A percentile compares a stretch with the other conserved stretches of the same genome.
Evolutionary conservation across 169 alveolate species (phyloP).

Genomic region (Miamiensis avidus): DNA sequence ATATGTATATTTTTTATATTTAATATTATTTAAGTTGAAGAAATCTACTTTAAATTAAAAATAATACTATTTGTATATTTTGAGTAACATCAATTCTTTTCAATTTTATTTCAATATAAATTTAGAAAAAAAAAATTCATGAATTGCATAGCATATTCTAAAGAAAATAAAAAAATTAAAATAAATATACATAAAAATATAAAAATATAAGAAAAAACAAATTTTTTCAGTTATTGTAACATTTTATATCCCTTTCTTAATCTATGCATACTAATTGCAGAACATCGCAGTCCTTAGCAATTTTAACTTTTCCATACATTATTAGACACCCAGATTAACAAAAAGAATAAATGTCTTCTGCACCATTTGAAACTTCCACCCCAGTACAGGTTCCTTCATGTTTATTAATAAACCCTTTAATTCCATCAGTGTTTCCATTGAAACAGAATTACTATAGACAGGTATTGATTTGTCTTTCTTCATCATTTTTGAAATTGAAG

Average conservation of each 20-base stretch:
- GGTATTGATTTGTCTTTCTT: neutral
- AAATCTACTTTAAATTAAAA: no score
- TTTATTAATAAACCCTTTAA: neutral
- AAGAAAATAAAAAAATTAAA: no score
- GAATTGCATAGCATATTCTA: no score
- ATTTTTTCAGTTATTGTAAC: neutral
- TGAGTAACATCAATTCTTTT: no score
- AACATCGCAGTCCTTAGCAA: neutral
- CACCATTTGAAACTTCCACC: neutral
- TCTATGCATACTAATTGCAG: neutral
- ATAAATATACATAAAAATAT: no score
- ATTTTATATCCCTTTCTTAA: neutral
- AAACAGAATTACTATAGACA: neutral
- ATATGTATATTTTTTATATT: no score
- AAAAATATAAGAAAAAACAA: no score
- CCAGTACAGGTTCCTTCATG: neutral
- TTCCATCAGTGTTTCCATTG: neutral
- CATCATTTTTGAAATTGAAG: neutral
- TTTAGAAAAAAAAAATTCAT: no score
- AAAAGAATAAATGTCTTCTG: neutral
- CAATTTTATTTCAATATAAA: no score
- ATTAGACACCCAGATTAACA: neutral
- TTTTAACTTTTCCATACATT: neutral
- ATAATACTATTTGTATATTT: no score
- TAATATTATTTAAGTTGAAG: no score